Evolutionary conservation across 2,329 filamentous ascomycete genomes (phyloP).

Genomic region (Cytospora leucostoma): DNA sequence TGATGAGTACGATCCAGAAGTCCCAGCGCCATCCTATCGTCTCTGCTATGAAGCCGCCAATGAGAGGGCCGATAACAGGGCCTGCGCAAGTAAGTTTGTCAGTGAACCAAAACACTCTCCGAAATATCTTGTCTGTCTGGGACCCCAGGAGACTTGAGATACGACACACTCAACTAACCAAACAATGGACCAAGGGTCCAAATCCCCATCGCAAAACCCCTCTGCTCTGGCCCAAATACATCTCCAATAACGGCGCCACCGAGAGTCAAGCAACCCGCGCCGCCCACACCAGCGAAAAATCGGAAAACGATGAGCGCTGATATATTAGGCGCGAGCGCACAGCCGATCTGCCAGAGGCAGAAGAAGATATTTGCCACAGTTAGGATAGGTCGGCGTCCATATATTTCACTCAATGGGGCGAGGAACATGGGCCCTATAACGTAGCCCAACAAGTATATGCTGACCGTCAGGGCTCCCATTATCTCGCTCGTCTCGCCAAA

Average conservation of each 20-base stretch:
- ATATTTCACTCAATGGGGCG: slow-evolving; percentile 64
- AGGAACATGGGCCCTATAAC: slow-evolving; percentile 58
- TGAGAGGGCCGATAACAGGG: slow-evolving; percentile 49
- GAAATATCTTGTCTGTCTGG: background rate
- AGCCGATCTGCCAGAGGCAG: slow-evolving; percentile 64
- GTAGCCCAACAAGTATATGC: slow-evolving; percentile 63
- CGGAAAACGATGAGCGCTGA: slow-evolving; percentile 59
- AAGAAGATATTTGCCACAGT: slow-evolving; percentile 61
- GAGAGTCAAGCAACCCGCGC: slow-evolving; percentile 55
- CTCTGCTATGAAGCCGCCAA: slow-evolving; percentile 52
- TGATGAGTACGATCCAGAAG: slow-evolving; percentile 55
- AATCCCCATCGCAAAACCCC: slow-evolving; percentile 51
- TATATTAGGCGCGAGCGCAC: slow-evolving; percentile 59
- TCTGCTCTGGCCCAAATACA: slow-evolving; percentile 49
- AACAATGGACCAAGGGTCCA: slow-evolving; percentile 50
- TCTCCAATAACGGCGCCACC: slow-evolving; percentile 58
- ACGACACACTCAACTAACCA: slow-evolving; percentile 32
- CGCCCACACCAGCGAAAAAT: slow-evolving; percentile 61
- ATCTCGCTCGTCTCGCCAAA: slow-evolving; percentile 46
- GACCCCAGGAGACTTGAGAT: background rate
- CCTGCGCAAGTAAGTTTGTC: slow-evolving; percentile 29
- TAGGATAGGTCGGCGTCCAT: slow-evolving; percentile 61
- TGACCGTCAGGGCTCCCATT: slow-evolving; percentile 56
- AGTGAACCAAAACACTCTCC: background rate
- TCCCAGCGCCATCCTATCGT: slow-evolving; percentile 56